Evolutionary conservation across 345 rosid species (phyloP), one percentile per base, ranked within the genome.

Genomic region (Excoecaria cochinchinensis): DNA sequence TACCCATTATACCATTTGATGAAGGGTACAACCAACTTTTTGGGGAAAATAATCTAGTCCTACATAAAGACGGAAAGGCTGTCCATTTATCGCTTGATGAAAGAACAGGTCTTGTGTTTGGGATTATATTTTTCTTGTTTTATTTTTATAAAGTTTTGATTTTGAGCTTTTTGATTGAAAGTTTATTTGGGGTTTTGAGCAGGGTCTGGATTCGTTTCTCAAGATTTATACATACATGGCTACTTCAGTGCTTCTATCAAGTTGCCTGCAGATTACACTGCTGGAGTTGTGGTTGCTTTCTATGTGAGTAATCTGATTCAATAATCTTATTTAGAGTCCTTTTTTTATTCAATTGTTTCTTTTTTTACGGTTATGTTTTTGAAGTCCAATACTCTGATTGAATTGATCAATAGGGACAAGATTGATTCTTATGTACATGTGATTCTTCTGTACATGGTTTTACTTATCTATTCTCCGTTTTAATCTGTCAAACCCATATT

Each of bases 151-250:
- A 24, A 55, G 50, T 48, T 5, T 55, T 68, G 57, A 21, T 67
- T 14, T 72, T 69, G 47, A 6, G 31, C 11, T n/a, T 70, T 31
- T 58, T 58, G 57, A 17, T 66, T 14, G 68, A 52, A 36, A 25
- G 16, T 69, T 40, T 65, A 17, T 31, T 42, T 13, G 12, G 52
- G 56, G 19, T 7, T 70, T 16, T 70, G 69, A 73, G 46, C 97
- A 95, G 99, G 98, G 78, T 93, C 98, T 86, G 99, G 99, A 72
- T 95, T 95, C 85, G 95, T 84, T 59, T 95, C 99, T 63, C 94
- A 95, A 52, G 99, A 95, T 82, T 86, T 93, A 48, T 95, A 93
- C 84, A 84, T 90, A 57, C 97, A 93, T 85, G 99, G 99, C 0
- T 90, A 88, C 82, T 95, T 95, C 89, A 91, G 98, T 81, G 93